Percentiles rank a stretch among this genome's conserved stretches.
phyloP scores from a whole-genome alignment of 805 yeast genomes.

The Cyberlindnera subsufficiens region DNA sequence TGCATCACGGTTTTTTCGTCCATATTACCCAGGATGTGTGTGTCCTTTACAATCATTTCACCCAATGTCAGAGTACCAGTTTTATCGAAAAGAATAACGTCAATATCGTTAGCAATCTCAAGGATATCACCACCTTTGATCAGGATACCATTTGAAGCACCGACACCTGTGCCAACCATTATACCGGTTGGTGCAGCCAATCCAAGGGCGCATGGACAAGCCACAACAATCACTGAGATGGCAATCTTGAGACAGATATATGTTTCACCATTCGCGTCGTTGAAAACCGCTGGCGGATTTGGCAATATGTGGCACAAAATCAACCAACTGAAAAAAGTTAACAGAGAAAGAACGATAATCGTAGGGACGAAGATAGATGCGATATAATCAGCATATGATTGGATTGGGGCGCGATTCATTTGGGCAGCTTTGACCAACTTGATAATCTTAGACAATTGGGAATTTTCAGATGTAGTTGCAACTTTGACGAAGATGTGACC shows the following conservation, averaged over 20 bases:
- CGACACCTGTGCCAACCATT: slow-evolving; percentile 98
- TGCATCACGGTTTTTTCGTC: slow-evolving; percentile 35
- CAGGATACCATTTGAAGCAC: slow-evolving; percentile 82
- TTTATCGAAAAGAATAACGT: slow-evolving; percentile 79
- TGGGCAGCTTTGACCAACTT: slow-evolving; percentile 86
- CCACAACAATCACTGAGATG: slow-evolving; percentile 91
- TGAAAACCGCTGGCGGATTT: slow-evolving; percentile 45
- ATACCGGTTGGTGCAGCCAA: slow-evolving; percentile 98
- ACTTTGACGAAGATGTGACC: slow-evolving; percentile 68
- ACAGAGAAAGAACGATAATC: slow-evolving; percentile 52
- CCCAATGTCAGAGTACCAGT: slow-evolving; percentile 95
- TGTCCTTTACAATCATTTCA: slow-evolving; percentile 41
- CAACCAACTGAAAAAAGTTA: slow-evolving; percentile 67
- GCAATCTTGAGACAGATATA: slow-evolving; percentile 72
- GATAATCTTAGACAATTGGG: slow-evolving; percentile 85
- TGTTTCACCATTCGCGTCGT: slow-evolving; percentile 46
- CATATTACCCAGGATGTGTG: slow-evolving; percentile 5
- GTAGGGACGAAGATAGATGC: slow-evolving; percentile 84
- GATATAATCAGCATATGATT: slow-evolving; percentile 76
- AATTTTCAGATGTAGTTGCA: slow-evolving; percentile 68
- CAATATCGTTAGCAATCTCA: slow-evolving; percentile 62
- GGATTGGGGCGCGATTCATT: slow-evolving; percentile 83
- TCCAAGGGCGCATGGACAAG: slow-evolving; percentile 98
- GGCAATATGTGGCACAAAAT: slow-evolving; percentile 29
- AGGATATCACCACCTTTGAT: slow-evolving; percentile 91